phyloP scores from a whole-genome alignment of 768 basidiomycete genomes.

The Favolaschia claudopus region DNA sequence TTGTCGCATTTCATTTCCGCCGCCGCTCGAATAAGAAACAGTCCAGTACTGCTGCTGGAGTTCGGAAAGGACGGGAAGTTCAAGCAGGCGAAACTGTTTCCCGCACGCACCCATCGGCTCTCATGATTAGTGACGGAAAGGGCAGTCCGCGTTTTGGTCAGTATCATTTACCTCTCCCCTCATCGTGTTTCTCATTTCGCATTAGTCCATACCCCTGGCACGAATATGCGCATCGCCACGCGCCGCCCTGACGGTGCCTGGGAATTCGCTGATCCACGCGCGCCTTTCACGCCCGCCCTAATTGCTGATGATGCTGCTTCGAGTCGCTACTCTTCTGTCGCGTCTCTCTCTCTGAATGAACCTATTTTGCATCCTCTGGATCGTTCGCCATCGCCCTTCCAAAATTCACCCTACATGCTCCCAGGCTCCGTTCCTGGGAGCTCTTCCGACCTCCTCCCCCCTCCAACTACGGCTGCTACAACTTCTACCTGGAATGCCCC shows the following conservation, averaged over 20 bases:
- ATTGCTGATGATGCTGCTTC: constrained; percentile 16
- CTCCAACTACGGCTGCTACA: constrained; percentile 5
- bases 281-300: constrained; percentile 46
- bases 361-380: background rate
- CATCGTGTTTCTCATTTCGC: background rate
- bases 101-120: constrained; percentile 44
- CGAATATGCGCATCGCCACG: constrained; percentile 64
- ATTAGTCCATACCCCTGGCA: constrained; percentile 59
- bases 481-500: constrained; percentile 20
- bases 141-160: constrained; percentile 41
- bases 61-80: constrained; percentile 10
- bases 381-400: background rate
- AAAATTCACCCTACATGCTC: constrained; percentile 2
- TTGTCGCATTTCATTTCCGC: constrained; percentile 42
- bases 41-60: background rate
- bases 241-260: constrained; percentile 63
- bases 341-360: background rate
- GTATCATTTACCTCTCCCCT: background rate
- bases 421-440: background rate
- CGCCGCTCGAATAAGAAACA: constrained; percentile 33
- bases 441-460: constrained; percentile 11
- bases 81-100: constrained; percentile 35
- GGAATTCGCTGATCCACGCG: constrained; percentile 55
- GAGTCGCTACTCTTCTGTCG: constrained; percentile 11
- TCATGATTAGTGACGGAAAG: constrained; percentile 47